Evolutionary conservation across 2,329 filamentous ascomycete species (phyloP), one percentile per base, ranked within the genome.

Genomic region (Falciphora oryzae): DNA sequence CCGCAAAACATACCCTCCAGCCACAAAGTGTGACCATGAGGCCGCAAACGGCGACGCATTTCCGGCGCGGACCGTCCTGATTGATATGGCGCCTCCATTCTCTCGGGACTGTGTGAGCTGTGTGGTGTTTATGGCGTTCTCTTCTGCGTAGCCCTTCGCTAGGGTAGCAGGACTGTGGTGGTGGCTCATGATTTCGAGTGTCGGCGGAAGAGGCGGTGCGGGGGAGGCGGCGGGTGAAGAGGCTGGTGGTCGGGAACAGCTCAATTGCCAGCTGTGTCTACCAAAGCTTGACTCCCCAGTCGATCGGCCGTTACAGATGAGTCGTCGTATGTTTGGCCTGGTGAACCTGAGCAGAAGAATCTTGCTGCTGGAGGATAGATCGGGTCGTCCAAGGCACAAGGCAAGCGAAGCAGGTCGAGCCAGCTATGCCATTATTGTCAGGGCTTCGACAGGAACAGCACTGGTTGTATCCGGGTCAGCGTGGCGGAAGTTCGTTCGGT

Each of bases 11-110:
- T 84, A 96, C 92, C 88, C 93, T 83, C 93, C 93, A 64, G 93
- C 93, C 65, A 97, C 85, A 72, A 97, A 89, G 80, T 97, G 93
- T 67, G 93, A 91, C 90, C 92, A 96, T 75, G 92, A 93, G 76
- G 93, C 93, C 25, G 88, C 81, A 71, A 85, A 84, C 61, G 32
- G 61, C 60, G 31, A 61, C 57, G 58, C 50, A 32, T 27, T 38
- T 59, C 11, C 27, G n/a, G 22, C 57, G 56, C 27, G 32, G 27
- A 35, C 56, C 13, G 32, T 59, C 28, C 31, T 25, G 27, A 31
- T 63, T 32, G 62, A 35, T 59, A 63, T 50, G 29, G 62, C 62
- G 14, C 57, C 62, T 28, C 62, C 62, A 44, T 29, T 63, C 62
- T 63, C 62, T 11, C 62, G 35, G 10, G 62, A 63, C 56, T 63